Percentiles rank a stretch among this genome's conserved stretches.
Evolutionary conservation across 1,284 basidiomycete genomes (phyloP).

Genomic region (Waitea zeae): DNA sequence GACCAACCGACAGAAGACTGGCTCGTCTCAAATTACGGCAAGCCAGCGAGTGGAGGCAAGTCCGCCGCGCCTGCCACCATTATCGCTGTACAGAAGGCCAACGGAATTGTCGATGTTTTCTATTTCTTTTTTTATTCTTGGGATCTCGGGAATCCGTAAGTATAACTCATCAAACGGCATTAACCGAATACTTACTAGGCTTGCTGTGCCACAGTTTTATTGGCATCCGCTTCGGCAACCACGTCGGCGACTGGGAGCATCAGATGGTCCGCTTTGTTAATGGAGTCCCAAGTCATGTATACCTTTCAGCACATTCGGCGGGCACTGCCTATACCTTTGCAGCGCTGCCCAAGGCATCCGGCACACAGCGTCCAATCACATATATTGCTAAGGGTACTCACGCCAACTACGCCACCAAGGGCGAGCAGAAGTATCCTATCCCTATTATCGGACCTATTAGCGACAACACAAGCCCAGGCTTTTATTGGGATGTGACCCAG

Average conservation of each 20-base stretch:
- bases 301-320: slow-evolving; percentile 17
- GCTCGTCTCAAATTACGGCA: neutral
- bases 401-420: slow-evolving; percentile 15
- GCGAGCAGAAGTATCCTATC: slow-evolving; percentile 12
- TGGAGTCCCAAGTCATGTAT: slow-evolving; percentile 14
- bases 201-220: slow-evolving; percentile 8
- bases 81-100: neutral
- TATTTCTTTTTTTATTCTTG: slow-evolving; percentile 21
- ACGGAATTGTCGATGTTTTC: slow-evolving; percentile 18
- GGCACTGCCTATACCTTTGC: slow-evolving; percentile 14
- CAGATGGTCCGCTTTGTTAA: slow-evolving; percentile 18
- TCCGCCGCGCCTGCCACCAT: neutral
- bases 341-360: slow-evolving; percentile 9
- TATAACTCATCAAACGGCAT: no score
- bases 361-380: slow-evolving; percentile 10
- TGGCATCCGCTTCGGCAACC: slow-evolving; percentile 12
- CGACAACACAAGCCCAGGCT: slow-evolving; percentile 10
- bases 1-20: neutral
- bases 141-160: no score
- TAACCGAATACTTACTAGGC: neutral
- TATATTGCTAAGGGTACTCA: slow-evolving; percentile 15
- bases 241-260: slow-evolving; percentile 20
- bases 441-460: slow-evolving; percentile 7
- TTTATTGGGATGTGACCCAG: slow-evolving; percentile 13
- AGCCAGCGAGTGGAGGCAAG: neutral